Evolutionary conservation across 495 filamentous ascomycete genomes (phyloP), one percentile per base, ranked within the genome.

Genomic region (Endocarpon pusillum): DNA sequence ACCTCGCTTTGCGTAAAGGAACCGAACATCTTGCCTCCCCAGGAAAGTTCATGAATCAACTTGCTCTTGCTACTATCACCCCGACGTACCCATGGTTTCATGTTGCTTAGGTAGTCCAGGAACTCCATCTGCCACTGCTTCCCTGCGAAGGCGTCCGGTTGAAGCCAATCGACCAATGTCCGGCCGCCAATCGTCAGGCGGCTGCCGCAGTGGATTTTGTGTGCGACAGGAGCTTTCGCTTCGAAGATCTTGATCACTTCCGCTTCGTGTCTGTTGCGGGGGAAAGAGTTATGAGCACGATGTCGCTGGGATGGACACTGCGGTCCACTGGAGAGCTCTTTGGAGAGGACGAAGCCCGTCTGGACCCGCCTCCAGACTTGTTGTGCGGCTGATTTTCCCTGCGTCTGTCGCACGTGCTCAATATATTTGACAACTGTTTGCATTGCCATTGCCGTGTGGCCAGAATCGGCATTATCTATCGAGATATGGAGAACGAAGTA

Each of bases 401-500:
- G 38, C 6, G 35, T 47, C 19, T 37, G 28, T 21, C 33, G 29
- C 19, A 59, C 39, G 1, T 51, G 41, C 8, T 54, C 45, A 10
- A 67, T 42, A 33, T 62, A 66, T 5, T 49, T 41, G 3, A 37
- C 45, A 16, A 60, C 53, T 3, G 45, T 45, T 9, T 51, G 37
- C 27, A 57, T 42, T 5, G 58, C 62, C 50, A 68, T 66, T 7
- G 61, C 61, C 19, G 53, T 46, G 42, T 69, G 64, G 3, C 65
- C 62, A 3, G 55, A 61, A 34, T 66, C 40, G 11, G 46, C 40
- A 37, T 67, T 69, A 38, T 67, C 66, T 29, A 69, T 67, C 12
- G 57, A 52, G 19, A 67, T 43, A 44, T 69, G 64, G 5, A 69
- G 46, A 31, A 63, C 39, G 44, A 67, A 69, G 37, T 66, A 69